Conservation (phyloP, 2,329 filamentous ascomycete genomes). For the Beauveria caledonica region DNA sequence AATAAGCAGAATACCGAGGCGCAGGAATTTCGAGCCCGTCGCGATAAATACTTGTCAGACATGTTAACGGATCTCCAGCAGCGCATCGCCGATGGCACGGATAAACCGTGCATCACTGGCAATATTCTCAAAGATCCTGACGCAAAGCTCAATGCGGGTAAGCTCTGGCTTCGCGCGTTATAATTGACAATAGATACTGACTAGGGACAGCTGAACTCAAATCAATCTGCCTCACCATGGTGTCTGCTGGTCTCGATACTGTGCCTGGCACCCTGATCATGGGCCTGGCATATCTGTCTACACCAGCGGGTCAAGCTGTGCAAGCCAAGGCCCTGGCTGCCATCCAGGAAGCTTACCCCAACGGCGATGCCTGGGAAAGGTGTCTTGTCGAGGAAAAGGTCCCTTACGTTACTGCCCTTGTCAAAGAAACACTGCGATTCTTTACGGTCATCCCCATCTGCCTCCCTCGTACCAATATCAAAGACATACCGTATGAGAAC, state of each 20-base stretch:
- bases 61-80: constrained; percentile 50
- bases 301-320: constrained; percentile 57
- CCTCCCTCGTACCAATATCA: constrained; percentile 63
- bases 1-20: constrained; percentile 55
- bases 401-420: constrained; percentile 67
- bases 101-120: constrained; percentile 34
- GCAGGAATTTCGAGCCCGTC: constrained; percentile 54
- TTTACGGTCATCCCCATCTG: constrained; percentile 76
- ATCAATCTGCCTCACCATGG: constrained; percentile 75
- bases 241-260: constrained; percentile 73
- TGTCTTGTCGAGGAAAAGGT: constrained; percentile 68
- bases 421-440: constrained; percentile 71
- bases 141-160: constrained; percentile 30
- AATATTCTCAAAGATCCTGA: constrained; percentile 48
- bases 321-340: constrained; percentile 62
- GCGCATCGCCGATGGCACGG: constrained; percentile 30
- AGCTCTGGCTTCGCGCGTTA: not conserved
- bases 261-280: constrained; percentile 73
- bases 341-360: constrained; percentile 62
- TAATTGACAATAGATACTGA: not conserved
- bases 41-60: constrained; percentile 60
- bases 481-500: constrained; percentile 61
- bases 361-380: constrained; percentile 67
- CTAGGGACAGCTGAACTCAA: constrained; percentile 59
- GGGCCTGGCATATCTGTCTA: constrained; percentile 69